Percentiles rank a stretch among this genome's conserved stretches.
Evolutionary conservation across 352 stramenopile genomes (phyloP).

Genomic region (Pythium rishiriense): DNA sequence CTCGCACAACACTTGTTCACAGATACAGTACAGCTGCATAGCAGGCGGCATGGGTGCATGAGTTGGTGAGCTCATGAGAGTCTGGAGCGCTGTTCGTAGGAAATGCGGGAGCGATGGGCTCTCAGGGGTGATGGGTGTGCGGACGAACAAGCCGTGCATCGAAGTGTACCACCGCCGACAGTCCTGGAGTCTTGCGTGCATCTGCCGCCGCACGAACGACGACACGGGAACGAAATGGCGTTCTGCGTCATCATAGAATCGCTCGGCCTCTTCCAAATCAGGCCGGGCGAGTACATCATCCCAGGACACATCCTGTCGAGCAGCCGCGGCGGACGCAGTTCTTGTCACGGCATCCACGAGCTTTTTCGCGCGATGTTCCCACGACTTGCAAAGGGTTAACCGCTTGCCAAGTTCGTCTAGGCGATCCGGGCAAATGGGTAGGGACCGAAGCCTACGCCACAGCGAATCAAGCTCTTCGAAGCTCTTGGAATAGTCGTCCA

Average conservation of each 20-base stretch:
- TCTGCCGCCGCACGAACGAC: constrained; percentile 60
- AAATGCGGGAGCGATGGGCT: constrained; percentile 42
- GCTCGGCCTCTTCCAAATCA: constrained; percentile 45
- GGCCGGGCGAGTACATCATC: constrained; percentile 34
- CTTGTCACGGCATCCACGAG: constrained; percentile 34
- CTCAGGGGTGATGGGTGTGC: constrained; percentile 33
- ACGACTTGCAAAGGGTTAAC: constrained; percentile 51
- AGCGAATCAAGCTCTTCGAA: constrained; percentile 32
- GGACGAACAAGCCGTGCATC: constrained; percentile 59
- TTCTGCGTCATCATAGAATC: constrained; percentile 58
- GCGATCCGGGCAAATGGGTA: constrained; percentile 44
- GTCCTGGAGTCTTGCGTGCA: constrained; percentile 65
- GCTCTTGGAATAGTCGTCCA: constrained; percentile 30
- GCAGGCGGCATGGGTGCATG: constrained; percentile 10
- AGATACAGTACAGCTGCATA: constrained; percentile 62
- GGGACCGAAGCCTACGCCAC: constrained; percentile 20
- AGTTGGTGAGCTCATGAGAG: constrained; percentile 9
- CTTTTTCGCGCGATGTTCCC: constrained; percentile 51
- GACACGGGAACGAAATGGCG: constrained; percentile 56
- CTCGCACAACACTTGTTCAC: constrained; percentile 64
- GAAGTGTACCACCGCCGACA: constrained; percentile 62
- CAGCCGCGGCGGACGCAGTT: neutral
- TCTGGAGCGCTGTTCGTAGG: constrained; percentile 43
- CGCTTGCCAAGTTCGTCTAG: constrained; percentile 50
- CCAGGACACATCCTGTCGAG: constrained; percentile 17